Evolutionary conservation across 768 basidiomycete genomes (phyloP), one percentile per base, ranked within the genome.

Genomic region (Tricholoma matsutake): DNA sequence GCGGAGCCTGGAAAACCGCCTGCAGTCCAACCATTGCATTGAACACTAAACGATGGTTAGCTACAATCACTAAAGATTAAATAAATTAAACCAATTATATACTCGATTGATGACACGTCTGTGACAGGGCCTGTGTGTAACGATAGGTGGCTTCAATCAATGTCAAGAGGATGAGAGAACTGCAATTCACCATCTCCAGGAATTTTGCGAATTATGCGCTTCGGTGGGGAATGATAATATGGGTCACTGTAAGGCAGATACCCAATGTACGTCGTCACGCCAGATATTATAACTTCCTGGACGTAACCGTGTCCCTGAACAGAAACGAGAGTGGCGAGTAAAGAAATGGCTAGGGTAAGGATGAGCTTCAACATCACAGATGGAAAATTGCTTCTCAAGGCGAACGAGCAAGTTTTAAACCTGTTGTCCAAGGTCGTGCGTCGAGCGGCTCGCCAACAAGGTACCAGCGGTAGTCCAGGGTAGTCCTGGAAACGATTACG

Each of bases 131-230:
- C 53, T 35, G 53, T 29, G 28, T 34, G 18, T 3, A 52, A 52
- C 16, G 20, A 54, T n/a, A n/a, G n/a, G n/a, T n/a, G n/a, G n/a
- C 8, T 29, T 37, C 35, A n/a, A 37, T 10, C 10, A 37, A 37
- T 14, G 11, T 14, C 9, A 37, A 37, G 13, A 2, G 7, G 9
- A 11, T 14, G 35, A 37, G 35, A 37, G 18, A 63, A 69, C 53
- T 41, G 76, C 78, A 76, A 49, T 78, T 39, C 31, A 32, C 31
- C 31, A 32, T 32, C 8, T 8, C 31, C 31, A 4, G 78, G 78
- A 34, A 81, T 75, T n/a, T 67, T 67, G 10, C 79, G 75, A 57
- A 81, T 72, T 63, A 81, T 79, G 10, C 79, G 69, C 39, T 78
- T 57, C 10, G 77, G 78, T 3, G 67, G 58, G 4, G 78, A 72